Percentiles rank a stretch among this genome's conserved stretches.
These are phyloP conservation scores for Camellia oleifera DNA, from an alignment of 179 eudicot genomes.

Conservation along the genomic window DNA sequence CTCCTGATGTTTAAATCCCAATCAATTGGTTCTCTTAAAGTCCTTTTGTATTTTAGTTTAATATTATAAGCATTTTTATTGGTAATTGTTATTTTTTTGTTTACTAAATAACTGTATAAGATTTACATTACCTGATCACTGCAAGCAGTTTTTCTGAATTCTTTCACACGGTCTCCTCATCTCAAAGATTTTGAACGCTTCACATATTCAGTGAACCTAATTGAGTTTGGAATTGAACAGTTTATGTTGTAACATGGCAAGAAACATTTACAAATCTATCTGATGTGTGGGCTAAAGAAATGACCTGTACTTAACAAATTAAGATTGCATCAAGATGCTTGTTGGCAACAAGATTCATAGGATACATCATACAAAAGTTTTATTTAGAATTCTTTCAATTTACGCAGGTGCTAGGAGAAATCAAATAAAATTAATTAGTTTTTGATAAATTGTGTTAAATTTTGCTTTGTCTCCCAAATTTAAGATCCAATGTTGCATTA, in stretches of 20 bases:
- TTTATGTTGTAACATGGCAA: constrained; percentile 77
- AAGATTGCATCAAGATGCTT: constrained; percentile 93
- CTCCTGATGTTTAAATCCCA: background rate
- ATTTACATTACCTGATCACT: constrained; percentile 4
- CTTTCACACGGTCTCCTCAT: background rate
- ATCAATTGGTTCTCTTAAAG: background rate
- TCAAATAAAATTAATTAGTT: background rate
- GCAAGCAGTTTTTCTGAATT: background rate
- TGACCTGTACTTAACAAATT: constrained; percentile 83
- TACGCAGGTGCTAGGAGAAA: background rate
- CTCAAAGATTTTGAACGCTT: background rate
- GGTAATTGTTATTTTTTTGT: background rate
- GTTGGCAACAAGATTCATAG: constrained; percentile 92
- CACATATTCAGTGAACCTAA: background rate
- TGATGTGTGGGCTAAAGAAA: constrained; percentile 83
- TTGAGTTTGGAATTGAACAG: constrained; percentile 32
- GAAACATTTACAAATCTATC: constrained; percentile 83
- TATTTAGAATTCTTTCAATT: no score
- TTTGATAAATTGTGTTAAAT: background rate
- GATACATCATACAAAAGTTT: constrained; percentile 28
- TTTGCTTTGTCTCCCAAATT: background rate
- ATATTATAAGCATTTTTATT: constrained; percentile 5
- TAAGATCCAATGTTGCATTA: background rate
- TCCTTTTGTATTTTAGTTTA: background rate
- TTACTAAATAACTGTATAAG: background rate